Base-by-base conservation (phyloP, 1,284 basidiomycete species). In the Ganoderma boninense region DNA sequence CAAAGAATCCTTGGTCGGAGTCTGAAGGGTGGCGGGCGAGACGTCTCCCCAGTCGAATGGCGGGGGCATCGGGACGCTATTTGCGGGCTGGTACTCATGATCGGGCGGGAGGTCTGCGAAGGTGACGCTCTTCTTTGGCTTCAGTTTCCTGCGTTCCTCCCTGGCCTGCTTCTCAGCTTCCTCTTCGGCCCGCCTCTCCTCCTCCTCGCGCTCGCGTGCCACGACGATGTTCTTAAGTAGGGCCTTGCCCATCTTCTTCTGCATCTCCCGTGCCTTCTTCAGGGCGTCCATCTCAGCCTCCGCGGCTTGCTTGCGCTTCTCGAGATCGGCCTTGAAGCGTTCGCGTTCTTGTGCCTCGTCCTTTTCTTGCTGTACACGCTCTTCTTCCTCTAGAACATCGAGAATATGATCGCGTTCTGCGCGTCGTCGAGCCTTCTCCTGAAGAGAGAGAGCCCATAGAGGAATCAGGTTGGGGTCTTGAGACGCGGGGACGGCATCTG, bases 181-280 rank as follows among this genome's bases (percentile, higher is more conserved):
- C 71, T 79, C 80, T 75, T 73, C 80, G 67, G 79, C 75, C 38
- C 75, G 72, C 62, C 71, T 74, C 67, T 80, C 80, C 66, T 80
- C 73, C 60, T 84, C 83, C 59, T 82, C 84, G 62, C 79, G 76
- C 69, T 84, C 83, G 26, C 81, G 82, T n/a, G 82, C 79, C 59
- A 84, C 80, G 4, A 83, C 80, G 61, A 87, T 76, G 69, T 85
- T 86, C 65, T 80, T 79, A 52, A 94, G 72, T 52, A 94, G 82
- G 0, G 91, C 89, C 73, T 86, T 89, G 1, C 92, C 93, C 91
- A 94, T 92, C 80, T 89, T 92, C 82, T 89, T 92, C 78, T 93
- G 91, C 77, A 92, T 82, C 69, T 90, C 90, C 68, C 85, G 87
- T 3, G 86, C 83, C 46, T 84, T 84, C 70, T 87, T 87, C 44